Evolutionary conservation across 75 land plant species (phyloP).

Genomic region (Selaginella tamariscina): DNA sequence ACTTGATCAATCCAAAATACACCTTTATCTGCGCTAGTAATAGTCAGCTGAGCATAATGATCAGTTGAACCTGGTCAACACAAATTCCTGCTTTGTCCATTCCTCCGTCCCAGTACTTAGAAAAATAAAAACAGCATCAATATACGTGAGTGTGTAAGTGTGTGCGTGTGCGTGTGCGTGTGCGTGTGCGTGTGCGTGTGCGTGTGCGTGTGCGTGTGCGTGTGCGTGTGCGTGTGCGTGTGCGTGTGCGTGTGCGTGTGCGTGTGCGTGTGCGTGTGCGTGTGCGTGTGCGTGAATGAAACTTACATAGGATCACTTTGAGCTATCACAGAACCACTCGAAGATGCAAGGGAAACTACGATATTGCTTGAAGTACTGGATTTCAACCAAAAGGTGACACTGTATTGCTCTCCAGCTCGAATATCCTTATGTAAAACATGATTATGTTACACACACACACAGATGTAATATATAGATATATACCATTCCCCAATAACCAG

Average conservation of each 20-base stretch:
- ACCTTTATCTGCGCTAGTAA: neutral
- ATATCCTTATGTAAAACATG: slow-evolving; percentile 8
- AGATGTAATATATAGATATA: no score
- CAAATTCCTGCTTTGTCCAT: neutral
- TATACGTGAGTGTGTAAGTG: no score
- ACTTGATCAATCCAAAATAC: slow-evolving; percentile 7
- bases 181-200: no score
- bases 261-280: no score
- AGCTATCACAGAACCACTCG: neutral
- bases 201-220: no score
- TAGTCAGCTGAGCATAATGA: neutral
- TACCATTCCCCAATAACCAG: slow-evolving; percentile 14
- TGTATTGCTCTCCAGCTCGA: neutral
- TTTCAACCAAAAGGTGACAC: neutral
- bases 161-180: no score
- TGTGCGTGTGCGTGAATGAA: no score
- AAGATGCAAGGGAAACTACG: slow-evolving; percentile 1
- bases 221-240: no score
- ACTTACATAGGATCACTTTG: neutral
- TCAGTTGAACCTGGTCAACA: neutral
- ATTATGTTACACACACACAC: neutral
- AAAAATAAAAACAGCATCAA: neutral
- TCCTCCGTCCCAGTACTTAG: neutral
- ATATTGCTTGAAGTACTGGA: neutral
- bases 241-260: no score